Conservation (phyloP, 345 rosid species). For the Hibiscus tridactylites region DNA sequence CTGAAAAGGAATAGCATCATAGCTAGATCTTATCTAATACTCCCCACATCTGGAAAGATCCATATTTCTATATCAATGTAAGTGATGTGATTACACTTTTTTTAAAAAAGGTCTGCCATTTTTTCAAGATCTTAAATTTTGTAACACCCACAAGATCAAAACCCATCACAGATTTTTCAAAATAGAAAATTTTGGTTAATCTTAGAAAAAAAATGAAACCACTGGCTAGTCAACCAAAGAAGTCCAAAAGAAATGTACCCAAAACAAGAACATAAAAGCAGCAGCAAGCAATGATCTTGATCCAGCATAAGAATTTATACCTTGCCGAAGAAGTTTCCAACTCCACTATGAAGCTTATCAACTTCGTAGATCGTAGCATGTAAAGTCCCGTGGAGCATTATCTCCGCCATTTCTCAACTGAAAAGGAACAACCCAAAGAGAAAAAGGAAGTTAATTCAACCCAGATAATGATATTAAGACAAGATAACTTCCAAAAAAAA, state of each 20-base stretch:
- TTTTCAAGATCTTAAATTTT: not conserved
- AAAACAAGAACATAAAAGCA: not conserved
- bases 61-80: no score
- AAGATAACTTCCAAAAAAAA: not conserved
- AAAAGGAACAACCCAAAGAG: not conserved
- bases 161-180: not conserved
- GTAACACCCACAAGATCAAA: not conserved
- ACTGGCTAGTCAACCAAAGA: not conserved
- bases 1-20: not conserved
- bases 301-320: slow-evolving; percentile 22
- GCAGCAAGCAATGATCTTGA: slow-evolving; percentile 2
- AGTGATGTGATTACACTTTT: no score
- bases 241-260: not conserved
- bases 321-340: slow-evolving; percentile 55
- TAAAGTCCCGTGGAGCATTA: slow-evolving; percentile 68
- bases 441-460: not conserved
- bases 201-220: not conserved
- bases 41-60: not conserved
- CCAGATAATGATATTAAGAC: not conserved
- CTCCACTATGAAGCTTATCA: slow-evolving; percentile 45
- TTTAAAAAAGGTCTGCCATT: no score
- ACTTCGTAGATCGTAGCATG: slow-evolving; percentile 89
- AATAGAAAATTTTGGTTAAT: not conserved
- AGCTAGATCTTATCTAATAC: not conserved
- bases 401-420: slow-evolving; percentile 62